Percentiles rank a stretch among this genome's conserved stretches.
Conservation (phyloP, 306 rosid genomes). For the Rosa chinensis region DNA sequence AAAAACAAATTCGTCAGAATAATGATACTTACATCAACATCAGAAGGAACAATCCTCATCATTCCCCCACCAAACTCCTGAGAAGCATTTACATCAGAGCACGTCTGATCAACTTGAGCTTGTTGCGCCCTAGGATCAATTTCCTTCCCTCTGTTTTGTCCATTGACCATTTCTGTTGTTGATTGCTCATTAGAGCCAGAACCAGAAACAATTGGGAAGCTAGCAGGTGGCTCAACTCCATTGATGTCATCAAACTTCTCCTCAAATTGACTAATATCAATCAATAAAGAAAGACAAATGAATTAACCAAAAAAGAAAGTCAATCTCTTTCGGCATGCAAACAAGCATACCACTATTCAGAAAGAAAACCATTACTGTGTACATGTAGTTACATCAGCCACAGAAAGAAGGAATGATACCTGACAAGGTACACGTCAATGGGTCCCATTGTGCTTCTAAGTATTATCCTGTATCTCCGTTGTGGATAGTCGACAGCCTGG, state of each 20-base stretch:
- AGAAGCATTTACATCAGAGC: slow-evolving; percentile 57
- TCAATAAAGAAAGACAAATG: slow-evolving; percentile 4
- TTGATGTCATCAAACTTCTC: slow-evolving; percentile 92
- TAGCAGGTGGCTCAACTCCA: slow-evolving; percentile 54
- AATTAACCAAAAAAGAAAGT: neutral
- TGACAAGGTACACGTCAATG: slow-evolving; percentile 95
- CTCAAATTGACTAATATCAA: slow-evolving; percentile 78
- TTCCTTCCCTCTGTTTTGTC: slow-evolving; percentile 52
- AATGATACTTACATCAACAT: slow-evolving; percentile 72
- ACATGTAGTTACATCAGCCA: slow-evolving; percentile 8
- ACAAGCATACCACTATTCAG: neutral
- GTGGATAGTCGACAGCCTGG: slow-evolving; percentile 90
- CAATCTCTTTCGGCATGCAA: neutral
- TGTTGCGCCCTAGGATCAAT: slow-evolving; percentile 57
- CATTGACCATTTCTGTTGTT: slow-evolving; percentile 46
- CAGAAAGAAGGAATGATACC: slow-evolving; percentile 50
- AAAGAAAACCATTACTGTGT: neutral
- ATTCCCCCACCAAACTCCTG: slow-evolving; percentile 86
- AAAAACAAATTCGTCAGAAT: slow-evolving; percentile 10
- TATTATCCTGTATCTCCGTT: slow-evolving; percentile 87
- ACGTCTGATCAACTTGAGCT: slow-evolving; percentile 50
- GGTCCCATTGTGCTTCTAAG: slow-evolving; percentile 99
- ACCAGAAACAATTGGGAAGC: slow-evolving; percentile 76
- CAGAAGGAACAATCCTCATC: slow-evolving; percentile 98
- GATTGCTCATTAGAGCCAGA: slow-evolving; percentile 72